Base-by-base conservation (phyloP, 208 protist genomes). In the Trypanosoma conorhini region DNA sequence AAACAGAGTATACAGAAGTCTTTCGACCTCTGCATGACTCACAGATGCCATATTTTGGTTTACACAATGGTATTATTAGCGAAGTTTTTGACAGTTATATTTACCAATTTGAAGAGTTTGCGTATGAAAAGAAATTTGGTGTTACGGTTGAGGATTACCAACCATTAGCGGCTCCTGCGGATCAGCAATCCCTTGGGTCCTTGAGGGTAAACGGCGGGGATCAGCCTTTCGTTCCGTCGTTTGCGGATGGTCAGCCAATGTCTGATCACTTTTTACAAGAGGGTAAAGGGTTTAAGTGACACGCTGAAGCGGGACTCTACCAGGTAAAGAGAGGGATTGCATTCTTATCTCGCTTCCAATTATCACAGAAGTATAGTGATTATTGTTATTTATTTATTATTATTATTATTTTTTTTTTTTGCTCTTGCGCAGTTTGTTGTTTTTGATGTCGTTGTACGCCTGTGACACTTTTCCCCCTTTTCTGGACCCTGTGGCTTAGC, bases 91-190 rank as follows among this genome's bases (percentile, higher is more conserved):
- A 87, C 58, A 79, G 74, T 67, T 97, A 95, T 77, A 89, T 94
- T 60, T 81, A 89, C 74, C 92, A 97, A 61, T 97, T 97, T 71
- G 85, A 88, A 64, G 87, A 95, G 76, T 97, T 95, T 73, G 92
- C 92, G n/a, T 94, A 82, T 54, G 89, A 97, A 74, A 89, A 89
- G 67, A 85, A 77, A 46, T 83, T 91, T 59, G 89, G 87, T 31
- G 77, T 96, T 44, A 88, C 76, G 3, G 68, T 96, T 54, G 83
- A 94, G 57, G 83, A 91, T 67, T 91, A 96, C 74, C 74, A 83
- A 56, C 83, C 87, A 13, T 70, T 96, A 22, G 81, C 87, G 24
- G 79, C 79, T 33, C 70, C 82, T 33, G 72, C 78, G 28, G 89
- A 91, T 67, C 79, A 88, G 69, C 82, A 91, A 55, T 77, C 79